Evolutionary conservation across 257 asterid genomes (phyloP).

Genomic region (Fraxinus anomala): DNA sequence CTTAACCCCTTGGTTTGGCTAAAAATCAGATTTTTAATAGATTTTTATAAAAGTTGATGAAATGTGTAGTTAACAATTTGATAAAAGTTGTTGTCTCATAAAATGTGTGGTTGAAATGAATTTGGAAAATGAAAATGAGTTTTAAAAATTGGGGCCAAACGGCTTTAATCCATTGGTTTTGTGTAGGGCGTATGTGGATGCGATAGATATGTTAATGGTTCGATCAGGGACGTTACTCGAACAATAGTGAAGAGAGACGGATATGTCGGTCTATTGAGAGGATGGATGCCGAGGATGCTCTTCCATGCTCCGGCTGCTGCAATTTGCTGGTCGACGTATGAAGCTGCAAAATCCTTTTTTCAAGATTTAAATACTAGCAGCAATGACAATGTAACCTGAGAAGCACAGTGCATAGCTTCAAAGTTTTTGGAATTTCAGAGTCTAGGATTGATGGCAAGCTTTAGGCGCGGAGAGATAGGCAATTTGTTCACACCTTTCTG

Average conservation of each 20-base stretch:
- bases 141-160: too few species aligned
- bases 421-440: slow-evolving; percentile 25
- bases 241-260: slow-evolving; percentile 87
- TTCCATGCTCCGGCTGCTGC: slow-evolving; percentile 99
- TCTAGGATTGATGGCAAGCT: slow-evolving; percentile 1
- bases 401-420: slow-evolving; percentile 3
- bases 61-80: too few species aligned
- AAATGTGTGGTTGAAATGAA: too few species aligned
- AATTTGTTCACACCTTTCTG: slow-evolving; percentile 10
- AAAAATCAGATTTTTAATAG: too few species aligned
- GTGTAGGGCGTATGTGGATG: slow-evolving; percentile 96
- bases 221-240: slow-evolving; percentile 68
- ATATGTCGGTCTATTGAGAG: slow-evolving; percentile 83
- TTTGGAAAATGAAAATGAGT: too few species aligned
- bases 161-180: slow-evolving; percentile 10
- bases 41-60: too few species aligned
- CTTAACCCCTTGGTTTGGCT: neutral
- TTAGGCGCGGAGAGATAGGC: neutral
- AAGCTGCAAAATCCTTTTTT: slow-evolving; percentile 83
- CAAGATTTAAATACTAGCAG: slow-evolving; percentile 46
- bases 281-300: slow-evolving; percentile 97
- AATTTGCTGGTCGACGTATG: slow-evolving; percentile 96
- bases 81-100: too few species aligned
- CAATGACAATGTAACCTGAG: slow-evolving; percentile 39
- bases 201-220: slow-evolving; percentile 73